These are phyloP conservation scores for Chalciporus sp. DNA, from an alignment of 1,284 basidiomycete species.

Conservation along the genomic window DNA sequence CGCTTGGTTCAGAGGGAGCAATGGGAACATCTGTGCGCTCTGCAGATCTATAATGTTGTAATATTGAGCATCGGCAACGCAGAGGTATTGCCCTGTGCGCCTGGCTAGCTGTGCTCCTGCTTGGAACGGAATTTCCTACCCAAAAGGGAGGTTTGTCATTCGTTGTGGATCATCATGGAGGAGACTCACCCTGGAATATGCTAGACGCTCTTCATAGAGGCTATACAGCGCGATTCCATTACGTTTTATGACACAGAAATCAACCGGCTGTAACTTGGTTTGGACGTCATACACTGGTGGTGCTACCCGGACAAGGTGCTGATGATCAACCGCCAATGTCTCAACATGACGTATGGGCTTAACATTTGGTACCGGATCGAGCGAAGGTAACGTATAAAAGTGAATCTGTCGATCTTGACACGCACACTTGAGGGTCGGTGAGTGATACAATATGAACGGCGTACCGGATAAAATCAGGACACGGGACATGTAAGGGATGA, in stretches of 20 bases:
- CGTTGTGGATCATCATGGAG: not conserved
- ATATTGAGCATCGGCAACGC: constrained; percentile 69
- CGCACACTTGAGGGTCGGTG: not conserved
- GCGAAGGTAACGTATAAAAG: constrained; percentile 77
- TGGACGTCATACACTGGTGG: constrained; percentile 43
- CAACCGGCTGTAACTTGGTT: constrained; percentile 57
- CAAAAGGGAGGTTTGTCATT: constrained; percentile 52
- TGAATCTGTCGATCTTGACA: constrained; percentile 72
- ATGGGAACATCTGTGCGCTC: constrained; percentile 62
- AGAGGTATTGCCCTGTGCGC: constrained; percentile 68
- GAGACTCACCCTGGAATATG: constrained; percentile 32
- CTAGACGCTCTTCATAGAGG: constrained; percentile 34
- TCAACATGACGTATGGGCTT: constrained; percentile 80
- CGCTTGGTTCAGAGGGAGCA: constrained; percentile 80
- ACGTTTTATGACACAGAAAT: constrained; percentile 80
- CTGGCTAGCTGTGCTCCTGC: constrained; percentile 62
- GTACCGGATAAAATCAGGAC: constrained; percentile 73
- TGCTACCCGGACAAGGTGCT: constrained; percentile 61
- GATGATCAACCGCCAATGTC: constrained; percentile 79
- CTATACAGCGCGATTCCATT: constrained; percentile 68
- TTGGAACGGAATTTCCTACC: constrained; percentile 81
- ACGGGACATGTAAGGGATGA: constrained; percentile 74
- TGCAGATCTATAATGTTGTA: constrained; percentile 83
- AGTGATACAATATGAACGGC: not conserved
- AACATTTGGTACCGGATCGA: constrained; percentile 71